These are phyloP conservation scores for Larix kaempferi DNA, from an alignment of 75 land plant genomes.

Conservation along the genomic window DNA sequence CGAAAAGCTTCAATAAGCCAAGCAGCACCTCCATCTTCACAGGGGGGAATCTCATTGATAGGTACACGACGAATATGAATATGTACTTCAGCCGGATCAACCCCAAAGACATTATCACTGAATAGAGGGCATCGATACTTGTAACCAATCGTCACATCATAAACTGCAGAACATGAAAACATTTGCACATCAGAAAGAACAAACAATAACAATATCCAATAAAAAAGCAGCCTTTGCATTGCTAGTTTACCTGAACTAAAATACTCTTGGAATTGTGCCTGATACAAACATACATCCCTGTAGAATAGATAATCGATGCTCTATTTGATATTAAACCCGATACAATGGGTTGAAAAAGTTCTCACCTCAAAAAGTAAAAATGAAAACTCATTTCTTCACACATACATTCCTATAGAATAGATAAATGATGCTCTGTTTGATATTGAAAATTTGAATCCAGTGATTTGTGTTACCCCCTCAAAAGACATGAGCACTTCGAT, in stretches of 20 bases:
- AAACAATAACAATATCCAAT: neutral
- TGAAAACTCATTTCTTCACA: too few relatives aligned
- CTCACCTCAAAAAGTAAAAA: too few relatives aligned
- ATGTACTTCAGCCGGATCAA: slow-evolving; percentile 92
- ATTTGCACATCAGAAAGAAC: neutral
- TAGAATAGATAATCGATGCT: too few relatives aligned
- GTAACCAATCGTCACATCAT: slow-evolving; percentile 92
- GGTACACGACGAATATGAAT: slow-evolving; percentile 69
- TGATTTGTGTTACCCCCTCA: too few relatives aligned
- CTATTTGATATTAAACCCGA: too few relatives aligned
- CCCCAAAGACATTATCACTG: slow-evolving; percentile 77
- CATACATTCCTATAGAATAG: too few relatives aligned
- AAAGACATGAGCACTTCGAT: too few relatives aligned
- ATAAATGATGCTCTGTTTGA: too few relatives aligned
- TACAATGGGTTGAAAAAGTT: too few relatives aligned
- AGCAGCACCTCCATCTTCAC: slow-evolving; percentile 44
- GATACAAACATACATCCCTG: too few relatives aligned
- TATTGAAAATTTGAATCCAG: too few relatives aligned
- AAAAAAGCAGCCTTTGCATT: neutral
- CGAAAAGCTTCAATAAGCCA: slow-evolving; percentile 72
- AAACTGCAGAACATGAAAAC: slow-evolving; percentile 52
- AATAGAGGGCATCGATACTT: slow-evolving; percentile 71
- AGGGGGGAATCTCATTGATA: slow-evolving; percentile 50
- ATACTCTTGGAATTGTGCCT: neutral
- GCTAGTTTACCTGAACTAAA: neutral